Evolutionary conservation across 1,284 basidiomycete species (phyloP), one percentile per base, ranked within the genome.

Genomic region (Xanthoconium separans): DNA sequence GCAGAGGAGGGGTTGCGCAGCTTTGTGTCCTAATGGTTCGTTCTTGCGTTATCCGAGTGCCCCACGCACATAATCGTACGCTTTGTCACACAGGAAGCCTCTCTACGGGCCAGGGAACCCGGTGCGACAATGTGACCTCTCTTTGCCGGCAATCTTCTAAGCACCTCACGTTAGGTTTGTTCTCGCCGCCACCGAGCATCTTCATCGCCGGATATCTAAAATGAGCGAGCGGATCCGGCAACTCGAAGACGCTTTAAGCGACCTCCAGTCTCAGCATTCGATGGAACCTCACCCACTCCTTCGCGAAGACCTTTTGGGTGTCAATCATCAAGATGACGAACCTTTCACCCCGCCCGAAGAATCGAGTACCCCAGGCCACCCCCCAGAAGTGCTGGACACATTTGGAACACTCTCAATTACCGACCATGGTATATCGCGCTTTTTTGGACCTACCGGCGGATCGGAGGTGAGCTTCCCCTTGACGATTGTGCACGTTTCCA

Each of bases 141-240:
- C 36, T 42, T 34, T 34, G n/a, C 33, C 43, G 42, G 37, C 46
- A 13, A 44, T 50, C 20, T 31, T 16, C 6, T 58, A 50, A 60
- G 53, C 44, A 45, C 47, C 43, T 46, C 31, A 27, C 20, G 50
- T 18, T 51, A 83, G 84, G 33, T 87, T 87, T 59, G 84, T 88
- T 39, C 76, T 89, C 40, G 85, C 86, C 4, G 86, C 84, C 36
- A 89, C 87, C 9, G 86, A 87, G 62, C 84, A 89, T 54, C 77
- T 90, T 4, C 85, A 89, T 69, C 77, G 77, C 36, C 80, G 82
- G 53, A 85, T 88, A 56, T 69, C 81, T 30, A 72, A 73, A 47
- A 80, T 89, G 73, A 78, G 80, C 60, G 75, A 78, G 11, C 80
- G 87, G 13, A 83, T 89, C 54, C 77, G 81, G 44, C 75, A 80